Evolutionary conservation across 208 protist genomes (phyloP), one percentile per base, ranked within the genome.

Genomic region (Histomonas meleagridis): DNA sequence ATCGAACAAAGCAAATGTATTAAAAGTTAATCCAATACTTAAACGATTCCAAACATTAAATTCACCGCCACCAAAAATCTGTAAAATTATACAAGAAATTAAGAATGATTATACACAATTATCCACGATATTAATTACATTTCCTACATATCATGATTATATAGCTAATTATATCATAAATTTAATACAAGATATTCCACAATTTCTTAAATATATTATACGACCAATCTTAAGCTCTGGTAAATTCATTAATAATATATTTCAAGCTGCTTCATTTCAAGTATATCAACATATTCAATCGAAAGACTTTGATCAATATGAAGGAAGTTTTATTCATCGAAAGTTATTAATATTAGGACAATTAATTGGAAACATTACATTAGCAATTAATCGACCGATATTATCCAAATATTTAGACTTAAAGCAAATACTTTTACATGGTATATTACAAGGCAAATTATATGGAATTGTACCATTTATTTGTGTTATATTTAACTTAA

Each of bases 401-500:
- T n/a, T 79, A n/a, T 23, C 40, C 5, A 48, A 40, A 26, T 79
- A 51, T 46, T 79, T 79, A 51, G 70, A 79, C 18, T 28, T 79
- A 4, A 79, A 79, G 70, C 32, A 46, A 14, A n/a, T 79, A n/a
- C 40, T 79, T 46, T 51, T 79, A 79, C 51, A 79, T 46, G 40
- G 23, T 4, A 51, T 79, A 23, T 79, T 40, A 51, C 70, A 79
- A 79, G 70, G 70, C 0, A 79, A 79, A 46, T 51, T 79, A n/a
- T 79, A 79, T 79, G 70, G 70, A 5, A 26, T 79, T 79, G 70
- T 79, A 21, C 70, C 70, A 38, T 79, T 79, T 51, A 40, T 79
- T 14, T 40, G 32, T 51, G 70, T 40, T 21, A 79, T 79, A n/a
- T 79, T 79, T 4, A 51, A n/a, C 40, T 14, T 32, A 49, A 12